phyloP scores from a whole-genome alignment of 257 asterid genomes.

The Vinca minor region DNA sequence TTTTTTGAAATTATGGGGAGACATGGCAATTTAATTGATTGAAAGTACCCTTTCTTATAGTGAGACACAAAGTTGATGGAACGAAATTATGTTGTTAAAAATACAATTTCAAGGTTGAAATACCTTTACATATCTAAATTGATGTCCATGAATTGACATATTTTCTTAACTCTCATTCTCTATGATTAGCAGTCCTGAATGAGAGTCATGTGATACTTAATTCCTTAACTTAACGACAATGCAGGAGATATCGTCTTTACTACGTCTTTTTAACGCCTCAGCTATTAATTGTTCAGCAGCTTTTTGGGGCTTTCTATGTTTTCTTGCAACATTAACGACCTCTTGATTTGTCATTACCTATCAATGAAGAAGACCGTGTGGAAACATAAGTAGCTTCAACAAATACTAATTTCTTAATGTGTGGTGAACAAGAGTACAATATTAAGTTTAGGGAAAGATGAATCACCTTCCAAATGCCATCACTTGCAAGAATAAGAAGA shows the following conservation, averaged over 20 bases:
- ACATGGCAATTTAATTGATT: no score
- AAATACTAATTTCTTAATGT: not conserved
- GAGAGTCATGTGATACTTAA: no score
- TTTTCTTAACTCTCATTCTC: slow-evolving; percentile 8
- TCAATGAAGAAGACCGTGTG: not conserved
- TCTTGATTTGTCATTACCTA: slow-evolving; percentile 41
- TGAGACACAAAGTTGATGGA: no score
- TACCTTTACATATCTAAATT: slow-evolving; percentile 2
- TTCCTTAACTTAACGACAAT: slow-evolving; percentile 26
- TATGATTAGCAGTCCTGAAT: no score
- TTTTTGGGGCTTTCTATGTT: slow-evolving; percentile 24
- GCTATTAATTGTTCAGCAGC: slow-evolving; percentile 31
- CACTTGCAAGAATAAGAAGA: slow-evolving; percentile 34
- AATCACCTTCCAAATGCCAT: slow-evolving; percentile 42
- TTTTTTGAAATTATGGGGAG: no score
- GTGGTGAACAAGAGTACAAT: not conserved
- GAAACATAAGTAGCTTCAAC: not conserved
- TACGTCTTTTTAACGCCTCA: slow-evolving; percentile 33
- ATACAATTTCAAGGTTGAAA: no score
- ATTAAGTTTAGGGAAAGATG: not conserved
- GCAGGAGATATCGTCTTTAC: slow-evolving; percentile 41
- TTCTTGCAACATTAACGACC: slow-evolving; percentile 30
- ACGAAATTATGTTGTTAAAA: no score
- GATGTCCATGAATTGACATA: slow-evolving; percentile 1
- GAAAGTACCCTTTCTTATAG: no score